Evolutionary conservation across 1,284 basidiomycete species (phyloP).

Genomic region (Malassezia obtusa): DNA sequence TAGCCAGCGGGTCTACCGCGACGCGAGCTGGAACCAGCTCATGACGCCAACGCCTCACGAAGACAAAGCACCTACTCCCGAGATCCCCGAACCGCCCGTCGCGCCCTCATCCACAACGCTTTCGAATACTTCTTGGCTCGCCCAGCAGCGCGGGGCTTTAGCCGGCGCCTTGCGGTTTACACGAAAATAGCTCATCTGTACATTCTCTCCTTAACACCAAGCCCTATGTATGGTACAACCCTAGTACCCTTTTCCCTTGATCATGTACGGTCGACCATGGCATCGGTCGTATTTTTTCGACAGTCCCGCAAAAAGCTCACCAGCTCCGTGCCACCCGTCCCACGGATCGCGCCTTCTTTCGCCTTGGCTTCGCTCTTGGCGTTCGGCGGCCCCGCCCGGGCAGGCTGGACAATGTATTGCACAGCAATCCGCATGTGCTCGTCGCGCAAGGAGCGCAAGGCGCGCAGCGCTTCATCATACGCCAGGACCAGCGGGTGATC

Average conservation of each 20-base stretch:
- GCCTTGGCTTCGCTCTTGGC: constrained; percentile 3
- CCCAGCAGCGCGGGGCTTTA: constrained; percentile 11
- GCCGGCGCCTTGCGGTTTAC: constrained; percentile 6
- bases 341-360: constrained; percentile 23
- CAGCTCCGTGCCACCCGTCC: constrained; percentile 42
- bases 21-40: not conserved
- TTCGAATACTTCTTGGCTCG: constrained; percentile 7
- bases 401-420: constrained; percentile 56
- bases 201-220: not conserved
- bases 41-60: not conserved
- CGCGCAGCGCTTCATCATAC: constrained; percentile 64
- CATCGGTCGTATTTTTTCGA: constrained; percentile 33
- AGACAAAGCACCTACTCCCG: too few relatives aligned
- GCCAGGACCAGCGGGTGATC: constrained; percentile 26
- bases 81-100: too few relatives aligned
- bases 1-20: constrained; percentile 5
- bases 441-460: constrained; percentile 72
- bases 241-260: not conserved
- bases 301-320: constrained; percentile 37
- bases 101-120: too few relatives aligned
- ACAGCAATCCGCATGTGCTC: constrained; percentile 78
- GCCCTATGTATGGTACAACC: too few relatives aligned
- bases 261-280: constrained; percentile 19
- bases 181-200: not conserved
- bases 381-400: constrained; percentile 11